Base-by-base conservation (phyloP, 176 grass and related monocot genomes). In the Cymbopogon citratus region DNA sequence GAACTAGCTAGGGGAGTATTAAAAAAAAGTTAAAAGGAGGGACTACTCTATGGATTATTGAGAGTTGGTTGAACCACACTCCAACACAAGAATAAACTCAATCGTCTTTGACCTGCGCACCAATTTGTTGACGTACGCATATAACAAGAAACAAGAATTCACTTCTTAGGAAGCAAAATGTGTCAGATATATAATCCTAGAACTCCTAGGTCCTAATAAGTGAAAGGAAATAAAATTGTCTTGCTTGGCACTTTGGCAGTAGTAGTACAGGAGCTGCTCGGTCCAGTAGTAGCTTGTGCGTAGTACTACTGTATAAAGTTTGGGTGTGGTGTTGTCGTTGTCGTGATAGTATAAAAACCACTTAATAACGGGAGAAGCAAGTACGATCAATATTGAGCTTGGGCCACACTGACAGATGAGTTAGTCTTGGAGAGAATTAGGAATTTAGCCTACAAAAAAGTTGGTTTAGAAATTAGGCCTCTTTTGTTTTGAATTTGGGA, bases 61-160 rank as follows among this genome's bases (percentile, higher is more conserved):
- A 52, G n/a, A 66, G 9, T 66, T 28, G 21, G 71, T 75, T 83
- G 60, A 83, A 75, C 81, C 9, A 39, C 29, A 39, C 43, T 38
- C 29, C 15, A 65, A 62, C n/a, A 62, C 7, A 12, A 16, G 36
- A 77, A n/a, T n/a, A 63, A 77, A 43, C 13, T 43, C 15, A 21
- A 6, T n/a, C n/a, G n/a, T 69, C 7, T 35, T 84, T 69, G 34
- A 60, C 62, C 44, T 67, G 60, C 43, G 19, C 38, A 10, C 9
- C 4, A n/a, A n/a, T 44, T 44, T 44, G 41, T n/a, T n/a, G 16
- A 18, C 25, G 8, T n/a, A n/a, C n/a, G n/a, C n/a, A n/a, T n/a
- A n/a, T n/a, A n/a, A n/a, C n/a, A n/a, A n/a, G n/a, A n/a, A n/a
- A n/a, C n/a, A n/a, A n/a, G n/a, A n/a, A n/a, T n/a, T n/a, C n/a